phyloP scores from a whole-genome alignment of 345 rosid genomes.

The Arabis alpina region DNA sequence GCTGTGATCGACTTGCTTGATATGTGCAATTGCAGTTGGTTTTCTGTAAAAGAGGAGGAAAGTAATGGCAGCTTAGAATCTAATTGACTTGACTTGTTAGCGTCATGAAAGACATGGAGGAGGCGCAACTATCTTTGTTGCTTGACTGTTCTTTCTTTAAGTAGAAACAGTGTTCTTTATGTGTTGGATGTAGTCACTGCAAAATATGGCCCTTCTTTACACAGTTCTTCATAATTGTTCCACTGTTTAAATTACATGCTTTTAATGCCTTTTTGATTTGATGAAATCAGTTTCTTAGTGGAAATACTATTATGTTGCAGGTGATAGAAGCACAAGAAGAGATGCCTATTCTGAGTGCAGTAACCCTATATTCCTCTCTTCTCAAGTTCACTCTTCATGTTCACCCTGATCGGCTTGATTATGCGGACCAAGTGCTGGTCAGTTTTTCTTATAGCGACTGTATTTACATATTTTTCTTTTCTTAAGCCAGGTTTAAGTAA shows the following conservation, averaged over 20 bases:
- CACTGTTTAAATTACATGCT: slow-evolving; percentile 2
- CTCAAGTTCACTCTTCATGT: slow-evolving; percentile 97
- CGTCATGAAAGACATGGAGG: slow-evolving; percentile 12
- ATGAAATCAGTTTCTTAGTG: background rate
- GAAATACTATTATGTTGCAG: slow-evolving; percentile 51
- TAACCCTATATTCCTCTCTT: slow-evolving; percentile 93
- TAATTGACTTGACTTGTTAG: slow-evolving; percentile 21
- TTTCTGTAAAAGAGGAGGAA: slow-evolving; percentile 26
- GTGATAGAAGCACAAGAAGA: slow-evolving; percentile 95
- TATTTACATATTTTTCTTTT: slow-evolving; percentile 17
- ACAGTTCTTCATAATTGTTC: slow-evolving; percentile 19
- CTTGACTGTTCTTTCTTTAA: background rate
- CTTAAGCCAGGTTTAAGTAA: slow-evolving; percentile 23
- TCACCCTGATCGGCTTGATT: slow-evolving; percentile 98
- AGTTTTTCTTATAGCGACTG: slow-evolving; percentile 26
- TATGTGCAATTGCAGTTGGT: slow-evolving; percentile 15
- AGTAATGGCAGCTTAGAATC: slow-evolving; percentile 27
- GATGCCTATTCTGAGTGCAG: slow-evolving; percentile 93
- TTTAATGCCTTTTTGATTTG: slow-evolving; percentile 20
- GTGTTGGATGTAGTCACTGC: slow-evolving; percentile 20
- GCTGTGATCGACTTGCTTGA: background rate
- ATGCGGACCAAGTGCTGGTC: slow-evolving; percentile 88
- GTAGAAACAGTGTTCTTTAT: slow-evolving; percentile 8
- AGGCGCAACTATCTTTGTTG: slow-evolving; percentile 23
- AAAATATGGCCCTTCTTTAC: slow-evolving; percentile 10